Percentiles rank a stretch among this genome's conserved stretches.
Evolutionary conservation across 2,329 filamentous ascomycete genomes (phyloP).

Genomic region (Exserohilum turcica): DNA sequence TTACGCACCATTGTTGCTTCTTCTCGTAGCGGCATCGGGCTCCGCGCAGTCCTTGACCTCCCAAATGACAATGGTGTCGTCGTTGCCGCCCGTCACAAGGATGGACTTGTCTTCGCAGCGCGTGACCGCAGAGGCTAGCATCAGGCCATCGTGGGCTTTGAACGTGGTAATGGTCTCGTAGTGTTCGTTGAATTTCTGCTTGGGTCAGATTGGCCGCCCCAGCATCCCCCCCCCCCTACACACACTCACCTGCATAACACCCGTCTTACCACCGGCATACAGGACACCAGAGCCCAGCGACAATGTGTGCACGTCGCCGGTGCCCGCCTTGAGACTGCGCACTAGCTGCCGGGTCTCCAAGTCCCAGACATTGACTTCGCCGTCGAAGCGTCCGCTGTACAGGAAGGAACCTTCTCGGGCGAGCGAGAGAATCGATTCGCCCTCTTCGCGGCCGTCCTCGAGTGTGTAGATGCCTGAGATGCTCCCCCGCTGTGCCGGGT

Average conservation of each 20-base stretch:
- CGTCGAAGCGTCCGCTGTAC: constrained; percentile 86
- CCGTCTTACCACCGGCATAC: constrained; percentile 87
- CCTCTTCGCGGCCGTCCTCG: constrained; percentile 62
- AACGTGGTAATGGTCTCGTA: constrained; percentile 80
- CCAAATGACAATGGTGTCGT: constrained; percentile 89
- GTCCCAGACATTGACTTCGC: constrained; percentile 94
- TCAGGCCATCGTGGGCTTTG: constrained; percentile 84
- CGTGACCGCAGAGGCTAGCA: constrained; percentile 81
- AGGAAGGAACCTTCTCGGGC: constrained; percentile 89
- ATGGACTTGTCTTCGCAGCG: constrained; percentile 73
- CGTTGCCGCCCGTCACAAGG: constrained; percentile 94
- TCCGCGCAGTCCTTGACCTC: constrained; percentile 66
- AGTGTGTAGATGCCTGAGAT: constrained; percentile 73
- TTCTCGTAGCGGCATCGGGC: constrained; percentile 52
- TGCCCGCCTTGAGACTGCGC: constrained; percentile 80
- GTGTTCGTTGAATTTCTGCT: constrained; percentile 74
- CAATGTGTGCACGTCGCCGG: constrained; percentile 82
- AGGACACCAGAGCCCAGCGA: constrained; percentile 84
- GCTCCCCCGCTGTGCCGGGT: constrained; percentile 62
- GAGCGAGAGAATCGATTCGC: constrained; percentile 73
- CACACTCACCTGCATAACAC: constrained; percentile 71
- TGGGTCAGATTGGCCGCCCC: constrained; percentile 22
- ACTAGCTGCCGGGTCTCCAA: constrained; percentile 91
- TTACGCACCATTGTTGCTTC: constrained; percentile 61
- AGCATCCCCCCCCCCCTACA: background rate